Conservation (phyloP, 148 eudicot species). For the Vaccinium corymbosum region DNA sequence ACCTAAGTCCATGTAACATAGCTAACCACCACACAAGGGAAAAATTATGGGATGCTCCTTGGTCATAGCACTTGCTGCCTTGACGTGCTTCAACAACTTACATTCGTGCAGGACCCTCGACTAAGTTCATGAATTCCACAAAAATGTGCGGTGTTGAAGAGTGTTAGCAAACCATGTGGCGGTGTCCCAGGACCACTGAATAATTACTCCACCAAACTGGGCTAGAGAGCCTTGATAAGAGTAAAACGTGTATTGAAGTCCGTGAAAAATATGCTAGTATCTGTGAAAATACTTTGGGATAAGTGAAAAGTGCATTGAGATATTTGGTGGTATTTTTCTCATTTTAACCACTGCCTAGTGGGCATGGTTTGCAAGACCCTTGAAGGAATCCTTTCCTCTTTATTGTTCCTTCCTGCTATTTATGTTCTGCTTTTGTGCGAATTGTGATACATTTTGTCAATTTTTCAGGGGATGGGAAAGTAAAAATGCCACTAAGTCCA, state of each 20-base stretch:
- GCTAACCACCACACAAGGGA: neutral
- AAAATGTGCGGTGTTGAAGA: neutral
- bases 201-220: neutral
- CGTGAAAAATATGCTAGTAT: neutral
- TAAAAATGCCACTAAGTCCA: conserved; percentile 87
- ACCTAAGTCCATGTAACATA: too few species aligned
- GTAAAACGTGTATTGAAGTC: neutral
- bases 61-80: neutral
- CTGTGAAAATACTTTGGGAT: neutral
- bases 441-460: conserved; percentile 11
- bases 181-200: neutral
- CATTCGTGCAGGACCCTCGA: neutral
- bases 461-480: conserved; percentile 71
- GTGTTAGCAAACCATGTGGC: neutral
- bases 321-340: neutral
- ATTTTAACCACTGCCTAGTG: neutral
- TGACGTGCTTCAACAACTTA: neutral
- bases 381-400: neutral
- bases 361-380: neutral
- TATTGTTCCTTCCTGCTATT: neutral
- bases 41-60: neutral
- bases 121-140: neutral
- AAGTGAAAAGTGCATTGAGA: neutral
- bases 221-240: neutral
- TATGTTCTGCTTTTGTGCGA: neutral